Evolutionary conservation across 2,329 filamentous ascomycete species (phyloP).

Genomic region (Huntiella savannae): DNA sequence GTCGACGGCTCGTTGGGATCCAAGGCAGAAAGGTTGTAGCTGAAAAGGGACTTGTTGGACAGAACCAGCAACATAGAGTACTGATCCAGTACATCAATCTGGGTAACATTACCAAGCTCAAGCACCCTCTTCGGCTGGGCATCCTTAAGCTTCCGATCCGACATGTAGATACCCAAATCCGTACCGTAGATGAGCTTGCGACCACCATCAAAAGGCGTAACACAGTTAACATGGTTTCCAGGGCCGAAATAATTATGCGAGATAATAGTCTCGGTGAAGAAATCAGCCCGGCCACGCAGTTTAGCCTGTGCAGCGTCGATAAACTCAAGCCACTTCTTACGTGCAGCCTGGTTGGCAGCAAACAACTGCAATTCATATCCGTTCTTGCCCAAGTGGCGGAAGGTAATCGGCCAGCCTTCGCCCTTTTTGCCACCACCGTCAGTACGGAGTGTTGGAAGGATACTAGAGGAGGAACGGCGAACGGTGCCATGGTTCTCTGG

Average conservation of each 20-base stretch:
- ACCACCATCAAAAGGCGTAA: conserved; percentile 84
- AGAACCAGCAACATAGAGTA: conserved; percentile 82
- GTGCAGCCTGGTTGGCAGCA: conserved; percentile 64
- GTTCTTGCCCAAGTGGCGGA: conserved; percentile 85
- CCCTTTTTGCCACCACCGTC: conserved; percentile 32
- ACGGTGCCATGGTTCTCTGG: conserved; percentile 52
- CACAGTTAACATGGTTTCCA: conserved; percentile 77
- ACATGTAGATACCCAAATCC: conserved; percentile 81
- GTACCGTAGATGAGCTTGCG: conserved; percentile 89
- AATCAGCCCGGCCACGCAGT: conserved; percentile 70
- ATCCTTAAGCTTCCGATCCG: conserved; percentile 79
- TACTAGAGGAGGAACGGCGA: conserved; percentile 74
- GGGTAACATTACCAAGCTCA: conserved; percentile 72
- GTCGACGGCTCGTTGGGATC: conserved; percentile 67
- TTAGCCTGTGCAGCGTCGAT: conserved; percentile 82
- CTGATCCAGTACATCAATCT: conserved; percentile 90
- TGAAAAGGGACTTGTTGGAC: conserved; percentile 80
- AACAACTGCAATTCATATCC: conserved; percentile 86
- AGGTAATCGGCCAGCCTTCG: conserved; percentile 86
- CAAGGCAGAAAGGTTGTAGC: conserved; percentile 71
- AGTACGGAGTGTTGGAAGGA: conserved; percentile 40
- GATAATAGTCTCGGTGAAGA: conserved; percentile 57
- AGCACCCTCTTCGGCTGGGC: conserved; percentile 62
- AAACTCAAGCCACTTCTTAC: conserved; percentile 93
- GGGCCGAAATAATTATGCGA: conserved; percentile 41